Base-by-base conservation (phyloP, 306 rosid genomes). In the Parietaria judaica region DNA sequence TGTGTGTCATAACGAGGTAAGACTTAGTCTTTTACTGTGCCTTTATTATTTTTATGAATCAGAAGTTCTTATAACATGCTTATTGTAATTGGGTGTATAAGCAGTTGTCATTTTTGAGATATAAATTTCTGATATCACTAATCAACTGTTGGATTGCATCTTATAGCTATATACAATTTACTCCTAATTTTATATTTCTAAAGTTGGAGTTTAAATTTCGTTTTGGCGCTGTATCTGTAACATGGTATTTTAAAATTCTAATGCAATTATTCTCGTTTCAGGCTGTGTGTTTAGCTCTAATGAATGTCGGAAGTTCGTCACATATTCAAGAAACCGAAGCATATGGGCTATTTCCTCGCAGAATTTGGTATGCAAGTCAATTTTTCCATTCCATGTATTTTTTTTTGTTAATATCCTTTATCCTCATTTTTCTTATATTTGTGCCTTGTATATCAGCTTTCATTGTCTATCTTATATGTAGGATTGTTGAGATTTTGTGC, bases 401-500 rank as follows among this genome's bases (percentile, higher is more conserved):
- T 49, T 49, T 41, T 41, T 41, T 41, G 45, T 8, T 41, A 41
- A 5, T 41, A 8, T 41, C 45, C 45, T 41, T 3, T 41, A 5
- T 41, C 6, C 7, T 5, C 45, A 36, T 39, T 6, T 62, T 14
- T 43, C 51, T 72, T 45, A 46, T 15, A 54, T 60, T 52, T 17
- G 41, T 66, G 57, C 62, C 52, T 36, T 61, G 50, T 55, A 8
- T 56, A 39, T 48, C 46, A 66, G 11, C 47, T n/a, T 23, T 55
- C 6, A 5, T 35, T 58, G 52, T 46, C 55, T 69, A 46, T 58
- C 79, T 53, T 62, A 64, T 54, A 62, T 56, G 54, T 76, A 91
- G 96, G 98, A 83, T 82, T 46, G 86, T 79, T 84, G 90, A 85
- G 76, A 77, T 88, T 36, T 73, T 91, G 58, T 88, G 96, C 82